Conservation (phyloP, 352 stramenopile species). For the Pythium myriotylum region DNA sequence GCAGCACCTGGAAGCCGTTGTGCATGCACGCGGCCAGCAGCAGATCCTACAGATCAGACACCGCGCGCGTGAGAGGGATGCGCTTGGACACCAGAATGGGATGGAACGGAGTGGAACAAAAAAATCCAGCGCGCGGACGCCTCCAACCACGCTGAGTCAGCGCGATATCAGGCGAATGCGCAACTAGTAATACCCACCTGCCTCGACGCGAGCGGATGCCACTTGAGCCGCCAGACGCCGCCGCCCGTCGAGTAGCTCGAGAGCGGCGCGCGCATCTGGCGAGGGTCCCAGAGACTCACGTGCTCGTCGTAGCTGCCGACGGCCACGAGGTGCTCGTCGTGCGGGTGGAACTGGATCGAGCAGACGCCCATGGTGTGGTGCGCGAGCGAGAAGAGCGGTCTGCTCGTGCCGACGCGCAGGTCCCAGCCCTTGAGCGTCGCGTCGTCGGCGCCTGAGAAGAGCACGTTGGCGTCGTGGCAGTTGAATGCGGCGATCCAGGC, state of each 20-base stretch:
- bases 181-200: conserved; percentile 40
- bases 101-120: no score
- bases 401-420: conserved; percentile 34
- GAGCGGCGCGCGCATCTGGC: conserved; percentile 60
- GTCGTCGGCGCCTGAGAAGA: conserved; percentile 85
- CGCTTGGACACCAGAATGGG: background rate
- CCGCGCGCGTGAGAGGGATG: background rate
- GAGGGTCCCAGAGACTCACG: conserved; percentile 76
- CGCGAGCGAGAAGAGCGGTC: conserved; percentile 59
- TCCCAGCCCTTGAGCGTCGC: conserved; percentile 82
- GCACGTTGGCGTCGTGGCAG: conserved; percentile 70
- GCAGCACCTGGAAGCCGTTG: conserved; percentile 83
- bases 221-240: conserved; percentile 86
- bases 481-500: conserved; percentile 85
- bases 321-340: conserved; percentile 60
- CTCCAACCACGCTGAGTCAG: conserved; percentile 16
- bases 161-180: conserved; percentile 5
- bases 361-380: conserved; percentile 85
- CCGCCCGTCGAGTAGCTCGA: conserved; percentile 52
- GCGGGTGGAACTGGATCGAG: conserved; percentile 83
- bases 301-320: conserved; percentile 87
- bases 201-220: conserved; percentile 50
- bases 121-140: no score
- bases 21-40: conserved; percentile 86
- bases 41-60: conserved; percentile 42